Conservation (phyloP, 257 asterid species). For the Hygrophila difformis region DNA sequence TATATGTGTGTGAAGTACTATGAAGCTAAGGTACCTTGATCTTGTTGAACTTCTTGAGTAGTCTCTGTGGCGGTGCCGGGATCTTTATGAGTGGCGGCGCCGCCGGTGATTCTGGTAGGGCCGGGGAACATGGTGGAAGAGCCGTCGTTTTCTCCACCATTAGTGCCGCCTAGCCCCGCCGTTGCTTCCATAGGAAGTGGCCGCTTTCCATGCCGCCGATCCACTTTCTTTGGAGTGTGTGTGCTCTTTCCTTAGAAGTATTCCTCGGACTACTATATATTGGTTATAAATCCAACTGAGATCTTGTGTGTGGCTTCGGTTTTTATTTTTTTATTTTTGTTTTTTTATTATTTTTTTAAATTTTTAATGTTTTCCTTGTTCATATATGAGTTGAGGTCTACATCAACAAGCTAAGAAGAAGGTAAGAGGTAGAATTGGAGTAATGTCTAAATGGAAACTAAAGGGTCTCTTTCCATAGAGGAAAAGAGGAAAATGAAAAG, state of each 20-base stretch:
- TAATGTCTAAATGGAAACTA: constrained; percentile 17
- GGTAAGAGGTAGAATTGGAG: no score
- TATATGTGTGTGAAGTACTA: no score
- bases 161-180: constrained; percentile 22
- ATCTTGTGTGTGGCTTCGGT: no score
- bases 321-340: no score
- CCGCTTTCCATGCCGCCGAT: constrained; percentile 50
- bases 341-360: no score
- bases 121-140: constrained; percentile 11
- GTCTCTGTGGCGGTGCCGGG: constrained; percentile 6
- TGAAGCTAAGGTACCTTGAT: constrained; percentile 15
- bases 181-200: no score
- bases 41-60: constrained; percentile 10
- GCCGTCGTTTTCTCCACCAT: constrained; percentile 6
- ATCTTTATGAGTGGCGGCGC: not conserved
- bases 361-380: no score
- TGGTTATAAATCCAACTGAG: no score
- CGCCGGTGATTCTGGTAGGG: constrained; percentile 12
- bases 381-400: no score
- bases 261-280: not conserved
- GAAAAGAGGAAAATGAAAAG: no score
- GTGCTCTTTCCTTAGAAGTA: no score
- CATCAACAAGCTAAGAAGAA: no score
- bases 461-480: constrained; percentile 13
- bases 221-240: constrained; percentile 24